A percentile compares a stretch with the other conserved stretches of the same genome.
phyloP scores from a whole-genome alignment of 2,329 filamentous ascomycete genomes.

The Pyrenophora seminiperda region DNA sequence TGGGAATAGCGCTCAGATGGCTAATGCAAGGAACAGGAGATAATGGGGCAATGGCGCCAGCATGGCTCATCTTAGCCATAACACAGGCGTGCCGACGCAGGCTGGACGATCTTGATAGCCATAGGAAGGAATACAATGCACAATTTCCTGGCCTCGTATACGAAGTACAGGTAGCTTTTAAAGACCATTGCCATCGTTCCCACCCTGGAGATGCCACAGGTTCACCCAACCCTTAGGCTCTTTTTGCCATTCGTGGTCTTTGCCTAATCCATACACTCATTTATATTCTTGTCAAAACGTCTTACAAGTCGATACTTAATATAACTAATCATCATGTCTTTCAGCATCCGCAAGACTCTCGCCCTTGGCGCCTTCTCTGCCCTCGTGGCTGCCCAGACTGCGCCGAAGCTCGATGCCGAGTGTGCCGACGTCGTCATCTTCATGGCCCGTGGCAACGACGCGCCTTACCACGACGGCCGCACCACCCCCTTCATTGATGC shows the following conservation, averaged over 20 bases:
- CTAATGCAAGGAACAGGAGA: too few species aligned
- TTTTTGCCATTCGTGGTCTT: background rate
- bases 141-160: background rate
- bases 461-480: conserved; percentile 28
- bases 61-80: too few species aligned
- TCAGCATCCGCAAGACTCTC: conserved; percentile 27
- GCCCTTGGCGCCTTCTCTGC: conserved; percentile 25
- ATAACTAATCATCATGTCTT: conserved; percentile 32
- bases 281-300: background rate
- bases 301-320: background rate
- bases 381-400: conserved; percentile 22
- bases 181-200: background rate
- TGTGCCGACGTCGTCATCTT: conserved; percentile 31
- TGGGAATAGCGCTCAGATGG: too few species aligned
- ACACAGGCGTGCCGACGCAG: too few species aligned
- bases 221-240: conserved; percentile 6
- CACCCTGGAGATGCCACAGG: background rate
- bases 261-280: background rate
- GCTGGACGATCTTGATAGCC: too few species aligned
- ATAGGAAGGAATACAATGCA: too few species aligned
- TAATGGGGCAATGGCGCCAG: too few species aligned
- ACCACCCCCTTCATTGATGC: conserved; percentile 27
- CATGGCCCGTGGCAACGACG: conserved; percentile 31
- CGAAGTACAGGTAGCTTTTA: background rate
- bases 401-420: conserved; percentile 31